Base-by-base conservation (phyloP, 1,284 basidiomycete genomes). In the Meripilus lineatus region DNA sequence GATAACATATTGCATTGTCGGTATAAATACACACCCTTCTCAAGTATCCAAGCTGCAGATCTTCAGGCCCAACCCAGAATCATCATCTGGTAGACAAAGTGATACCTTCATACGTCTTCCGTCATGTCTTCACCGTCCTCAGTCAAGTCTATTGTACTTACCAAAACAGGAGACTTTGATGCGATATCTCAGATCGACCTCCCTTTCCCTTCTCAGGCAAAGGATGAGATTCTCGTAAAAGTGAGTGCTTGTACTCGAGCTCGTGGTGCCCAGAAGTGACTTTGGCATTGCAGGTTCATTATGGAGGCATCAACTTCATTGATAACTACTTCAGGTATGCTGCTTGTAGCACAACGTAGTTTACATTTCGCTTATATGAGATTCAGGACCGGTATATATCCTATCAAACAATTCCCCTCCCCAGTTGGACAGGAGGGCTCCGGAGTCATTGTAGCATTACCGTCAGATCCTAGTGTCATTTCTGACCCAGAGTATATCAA, bases 271-370 rank as follows among this genome's bases (percentile, higher is more conserved):
- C 24, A 24, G 15, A 8, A 22, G 11, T 14, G 13, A 43, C 23
- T 33, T 38, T 22, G 51, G n/a, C 14, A n/a, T 18, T 26, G 10
- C 24, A 81, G 79, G 67, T 77, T 30, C 71, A 82, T 53, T 84
- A 81, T 50, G 66, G 72, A 2, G 90, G 90, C 13, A 75, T 92
- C 50, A 93, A 93, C 65, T 92, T 86, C 65, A 91, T 93, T 59
- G 91, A 93, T 63, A 90, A 84, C 4, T 89, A 89, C 61, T 78
- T 71, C 57, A 66, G 80, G 79, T 74, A 38, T 38, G 52, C 32
- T n/a, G n/a, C n/a, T 13, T 32, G 15, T n/a, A 5, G 3, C 25
- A 34, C 2, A 17, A 14, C 13, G 23, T 28, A 18, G 28, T n/a
- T n/a, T n/a, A n/a, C n/a, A n/a, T n/a, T 23, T 32, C 25, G 39